Evolutionary conservation across 805 yeast genomes (phyloP).

Genomic region (Lachancea meyersii): DNA sequence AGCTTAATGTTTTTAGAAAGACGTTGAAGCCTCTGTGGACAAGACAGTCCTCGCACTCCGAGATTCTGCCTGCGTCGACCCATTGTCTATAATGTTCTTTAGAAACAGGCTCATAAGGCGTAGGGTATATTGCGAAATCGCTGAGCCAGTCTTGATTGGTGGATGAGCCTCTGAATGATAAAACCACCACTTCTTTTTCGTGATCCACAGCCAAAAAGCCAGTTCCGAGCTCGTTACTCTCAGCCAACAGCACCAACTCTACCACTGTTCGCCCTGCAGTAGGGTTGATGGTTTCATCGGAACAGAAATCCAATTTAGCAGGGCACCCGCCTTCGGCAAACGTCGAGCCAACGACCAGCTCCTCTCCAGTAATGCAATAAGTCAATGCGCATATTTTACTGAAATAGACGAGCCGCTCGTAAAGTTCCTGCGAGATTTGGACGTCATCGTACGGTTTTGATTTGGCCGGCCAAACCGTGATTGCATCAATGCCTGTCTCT

Average conservation of each 20-base stretch:
- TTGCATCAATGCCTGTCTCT: too few species aligned
- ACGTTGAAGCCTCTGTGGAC: conserved; percentile 62
- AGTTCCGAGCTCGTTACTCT: conserved; percentile 44
- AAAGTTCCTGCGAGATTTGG: conserved; percentile 14
- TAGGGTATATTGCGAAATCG: conserved; percentile 47
- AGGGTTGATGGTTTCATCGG: conserved; percentile 22
- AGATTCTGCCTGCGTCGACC: conserved; percentile 19
- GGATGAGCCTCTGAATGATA: conserved; percentile 60
- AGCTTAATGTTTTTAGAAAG: conserved; percentile 40
- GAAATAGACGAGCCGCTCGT: conserved; percentile 28
- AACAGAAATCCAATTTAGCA: conserved; percentile 27
- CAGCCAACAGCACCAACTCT: conserved; percentile 37
- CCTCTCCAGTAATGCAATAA: conserved; percentile 31
- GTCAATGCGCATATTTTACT: conserved; percentile 33
- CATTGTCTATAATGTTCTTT: conserved; percentile 17
- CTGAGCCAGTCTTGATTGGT: conserved; percentile 55
- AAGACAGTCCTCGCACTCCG: conserved; percentile 44
- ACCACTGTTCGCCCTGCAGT: conserved; percentile 32
- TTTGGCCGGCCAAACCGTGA: conserved; percentile 1
- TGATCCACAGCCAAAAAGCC: conserved; percentile 52
- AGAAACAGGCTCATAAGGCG: conserved; percentile 43
- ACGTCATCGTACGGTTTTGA: background rate
- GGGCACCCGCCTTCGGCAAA: conserved; percentile 34
- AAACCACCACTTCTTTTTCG: conserved; percentile 36
- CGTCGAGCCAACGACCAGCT: conserved; percentile 20